These are phyloP conservation scores for Bretziella fagacearum DNA, from an alignment of 2,329 filamentous ascomycete genomes.

Conservation along the genomic window DNA sequence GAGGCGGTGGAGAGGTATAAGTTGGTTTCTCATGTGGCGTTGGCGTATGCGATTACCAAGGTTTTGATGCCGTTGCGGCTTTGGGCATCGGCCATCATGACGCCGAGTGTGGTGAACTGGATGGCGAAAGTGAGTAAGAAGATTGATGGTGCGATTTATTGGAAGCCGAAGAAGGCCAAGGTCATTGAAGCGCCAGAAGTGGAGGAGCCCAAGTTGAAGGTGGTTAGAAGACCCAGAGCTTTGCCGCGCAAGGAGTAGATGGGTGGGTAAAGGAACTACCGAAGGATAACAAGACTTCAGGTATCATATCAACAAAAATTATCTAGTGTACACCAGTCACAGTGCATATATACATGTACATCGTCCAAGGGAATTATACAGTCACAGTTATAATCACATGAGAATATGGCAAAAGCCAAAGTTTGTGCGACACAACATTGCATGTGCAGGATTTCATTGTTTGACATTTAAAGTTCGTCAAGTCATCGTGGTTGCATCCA, in stretches of 20 bases:
- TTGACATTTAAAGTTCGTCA: conserved; percentile 1
- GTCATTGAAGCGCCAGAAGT: background rate
- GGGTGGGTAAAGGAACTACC: too few species aligned
- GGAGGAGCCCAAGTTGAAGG: background rate
- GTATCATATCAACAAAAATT: too few species aligned
- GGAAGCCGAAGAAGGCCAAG: background rate
- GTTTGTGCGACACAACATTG: too few species aligned
- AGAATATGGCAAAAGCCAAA: background rate
- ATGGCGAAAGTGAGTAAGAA: background rate
- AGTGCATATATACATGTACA: too few species aligned
- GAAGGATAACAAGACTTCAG: too few species aligned
- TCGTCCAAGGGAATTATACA: background rate
- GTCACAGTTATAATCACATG: background rate
- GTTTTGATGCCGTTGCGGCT: conserved; percentile 63
- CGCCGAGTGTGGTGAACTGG: conserved; percentile 63
- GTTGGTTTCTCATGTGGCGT: conserved; percentile 54
- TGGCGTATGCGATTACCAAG: conserved; percentile 85
- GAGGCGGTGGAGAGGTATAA: conserved; percentile 27
- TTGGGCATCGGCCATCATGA: conserved; percentile 65
- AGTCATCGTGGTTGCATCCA: too few species aligned
- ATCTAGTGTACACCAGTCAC: too few species aligned
- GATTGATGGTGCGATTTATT: too few species aligned
- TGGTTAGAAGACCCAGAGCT: background rate
- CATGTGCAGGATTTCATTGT: background rate
- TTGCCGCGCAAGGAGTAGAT: background rate